phyloP scores from a whole-genome alignment of 305 asterid species.

The Solanum chacoense region DNA sequence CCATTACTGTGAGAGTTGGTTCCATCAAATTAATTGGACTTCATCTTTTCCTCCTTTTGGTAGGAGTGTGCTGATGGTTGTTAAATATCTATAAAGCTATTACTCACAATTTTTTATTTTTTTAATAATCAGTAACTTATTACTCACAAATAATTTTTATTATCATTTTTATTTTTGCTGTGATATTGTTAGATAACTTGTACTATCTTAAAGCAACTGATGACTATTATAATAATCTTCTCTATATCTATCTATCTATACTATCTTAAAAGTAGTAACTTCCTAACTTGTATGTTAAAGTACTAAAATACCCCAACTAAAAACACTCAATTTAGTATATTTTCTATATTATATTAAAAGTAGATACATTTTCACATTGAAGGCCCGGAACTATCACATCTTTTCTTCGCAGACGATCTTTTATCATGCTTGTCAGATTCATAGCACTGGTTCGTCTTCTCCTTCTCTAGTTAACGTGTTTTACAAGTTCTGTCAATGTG shows the following conservation, averaged over 20 bases:
- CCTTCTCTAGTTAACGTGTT: neutral
- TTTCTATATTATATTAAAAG: too few relatives aligned
- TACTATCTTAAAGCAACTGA: neutral
- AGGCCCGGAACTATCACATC: too few relatives aligned
- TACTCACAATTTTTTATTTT: neutral
- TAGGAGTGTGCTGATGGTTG: neutral
- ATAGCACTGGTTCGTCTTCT: constrained; percentile 22
- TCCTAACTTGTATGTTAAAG: too few relatives aligned
- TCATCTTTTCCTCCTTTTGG: neutral
- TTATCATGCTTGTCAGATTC: constrained; percentile 48
- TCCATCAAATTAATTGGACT: neutral
- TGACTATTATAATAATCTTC: neutral
- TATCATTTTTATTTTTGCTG: neutral
- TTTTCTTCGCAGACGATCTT: too few relatives aligned
- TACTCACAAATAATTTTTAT: neutral
- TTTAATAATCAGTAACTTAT: too few relatives aligned
- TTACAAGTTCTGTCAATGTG: neutral
- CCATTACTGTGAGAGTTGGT: neutral
- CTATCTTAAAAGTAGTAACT: too few relatives aligned
- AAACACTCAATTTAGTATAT: too few relatives aligned
- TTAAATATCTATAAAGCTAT: neutral
- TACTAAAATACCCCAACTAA: too few relatives aligned
- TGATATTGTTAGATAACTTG: neutral
- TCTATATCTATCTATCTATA: too few relatives aligned
- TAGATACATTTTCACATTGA: too few relatives aligned